A percentile compares a stretch with the other conserved stretches of the same genome.
Conservation (phyloP, 495 filamentous ascomycete species). For the Penicillium argentinense region DNA sequence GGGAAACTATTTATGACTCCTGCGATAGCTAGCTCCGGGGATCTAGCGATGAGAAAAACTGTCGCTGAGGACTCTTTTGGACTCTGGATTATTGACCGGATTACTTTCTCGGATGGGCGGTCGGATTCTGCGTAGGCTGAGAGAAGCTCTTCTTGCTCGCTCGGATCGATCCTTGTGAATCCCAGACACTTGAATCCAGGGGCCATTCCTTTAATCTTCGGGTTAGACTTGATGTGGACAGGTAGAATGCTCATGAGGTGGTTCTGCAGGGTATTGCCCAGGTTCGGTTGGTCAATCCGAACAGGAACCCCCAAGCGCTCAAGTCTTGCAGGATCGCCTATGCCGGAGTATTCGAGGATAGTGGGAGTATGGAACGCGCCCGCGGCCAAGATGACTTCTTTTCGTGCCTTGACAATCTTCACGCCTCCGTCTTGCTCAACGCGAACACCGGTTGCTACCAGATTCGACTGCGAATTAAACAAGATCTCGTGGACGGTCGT, state of each 20-base stretch:
- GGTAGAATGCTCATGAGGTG: constrained; percentile 22
- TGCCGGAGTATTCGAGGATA: constrained; percentile 53
- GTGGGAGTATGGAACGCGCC: constrained; percentile 54
- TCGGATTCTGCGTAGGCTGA: background rate
- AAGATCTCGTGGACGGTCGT: constrained; percentile 46
- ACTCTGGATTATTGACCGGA: constrained; percentile 12
- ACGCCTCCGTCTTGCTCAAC: constrained; percentile 25
- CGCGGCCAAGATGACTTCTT: constrained; percentile 54
- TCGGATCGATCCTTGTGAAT: constrained; percentile 5
- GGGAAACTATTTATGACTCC: constrained; percentile 23
- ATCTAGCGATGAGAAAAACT: constrained; percentile 1
- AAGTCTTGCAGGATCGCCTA: constrained; percentile 23
- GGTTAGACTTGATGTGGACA: constrained; percentile 4
- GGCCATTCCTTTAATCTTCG: background rate
- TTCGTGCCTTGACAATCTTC: constrained; percentile 14
- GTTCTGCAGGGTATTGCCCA: constrained; percentile 47
- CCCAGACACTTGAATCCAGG: constrained; percentile 12
- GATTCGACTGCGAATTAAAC: constrained; percentile 12
- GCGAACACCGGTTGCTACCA: constrained; percentile 28
- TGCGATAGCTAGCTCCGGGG: constrained; percentile 12
- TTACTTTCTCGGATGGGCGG: background rate
- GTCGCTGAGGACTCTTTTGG: constrained; percentile 13
- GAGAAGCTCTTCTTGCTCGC: constrained; percentile 6
- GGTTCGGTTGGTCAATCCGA: constrained; percentile 32
- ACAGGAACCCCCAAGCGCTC: constrained; percentile 22